phyloP scores from a whole-genome alignment of 192 early-diverging fungal genomes.

The Obelidium mucronatum region DNA sequence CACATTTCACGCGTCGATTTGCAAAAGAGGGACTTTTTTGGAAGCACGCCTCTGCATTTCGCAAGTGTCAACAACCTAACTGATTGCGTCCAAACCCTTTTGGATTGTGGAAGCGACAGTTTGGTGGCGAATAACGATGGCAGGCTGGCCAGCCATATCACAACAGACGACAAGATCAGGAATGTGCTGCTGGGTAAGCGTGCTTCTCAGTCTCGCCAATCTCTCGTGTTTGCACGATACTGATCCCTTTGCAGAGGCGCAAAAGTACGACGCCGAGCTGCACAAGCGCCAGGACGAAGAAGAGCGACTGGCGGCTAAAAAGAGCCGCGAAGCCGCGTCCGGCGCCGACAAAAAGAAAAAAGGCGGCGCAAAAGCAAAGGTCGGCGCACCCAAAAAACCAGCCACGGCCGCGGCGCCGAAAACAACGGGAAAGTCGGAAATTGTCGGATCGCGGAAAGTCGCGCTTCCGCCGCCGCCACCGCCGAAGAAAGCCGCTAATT shows the following conservation, averaged over 20 bases:
- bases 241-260: conserved; percentile 11
- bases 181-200: conserved; percentile 4
- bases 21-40: conserved; percentile 43
- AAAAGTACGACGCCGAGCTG: conserved; percentile 14
- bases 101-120: conserved; percentile 40
- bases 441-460: background rate
- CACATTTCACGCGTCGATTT: conserved; percentile 36
- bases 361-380: background rate
- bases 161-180: conserved; percentile 13
- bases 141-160: conserved; percentile 37
- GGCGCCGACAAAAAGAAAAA: background rate
- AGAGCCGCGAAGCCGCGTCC: background rate
- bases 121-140: conserved; percentile 44
- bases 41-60: conserved; percentile 50
- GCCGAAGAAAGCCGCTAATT: background rate
- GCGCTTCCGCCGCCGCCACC: background rate
- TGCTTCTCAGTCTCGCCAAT: background rate
- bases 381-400: background rate
- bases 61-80: conserved; percentile 41
- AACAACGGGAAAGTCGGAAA: background rate
- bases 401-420: background rate
- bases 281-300: conserved; percentile 6
- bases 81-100: conserved; percentile 30
- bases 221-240: background rate
- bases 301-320: conserved; percentile 7